These are phyloP conservation scores for Suillus subalutaceus DNA, from an alignment of 768 basidiomycete genomes.

Conservation along the genomic window DNA sequence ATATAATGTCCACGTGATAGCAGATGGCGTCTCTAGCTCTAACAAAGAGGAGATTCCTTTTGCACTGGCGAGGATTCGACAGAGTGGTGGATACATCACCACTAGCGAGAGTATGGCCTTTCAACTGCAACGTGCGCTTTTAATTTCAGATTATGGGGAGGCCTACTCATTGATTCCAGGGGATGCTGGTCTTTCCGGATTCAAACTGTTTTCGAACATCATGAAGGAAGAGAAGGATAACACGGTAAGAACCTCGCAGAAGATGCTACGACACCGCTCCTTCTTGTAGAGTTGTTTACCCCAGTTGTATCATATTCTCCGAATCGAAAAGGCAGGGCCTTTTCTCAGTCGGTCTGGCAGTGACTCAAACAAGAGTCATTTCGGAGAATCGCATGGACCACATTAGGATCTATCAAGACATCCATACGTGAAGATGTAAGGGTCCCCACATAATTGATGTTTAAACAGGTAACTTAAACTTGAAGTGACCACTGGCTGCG, in stretches of 20 bases:
- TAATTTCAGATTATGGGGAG: conserved; percentile 13
- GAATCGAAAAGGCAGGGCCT: too few species aligned
- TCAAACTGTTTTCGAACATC: conserved; percentile 70
- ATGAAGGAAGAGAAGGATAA: conserved; percentile 78
- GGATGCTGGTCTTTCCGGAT: conserved; percentile 62
- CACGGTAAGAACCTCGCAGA: conserved; percentile 45
- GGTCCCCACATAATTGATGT: too few species aligned
- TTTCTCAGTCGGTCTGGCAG: too few species aligned
- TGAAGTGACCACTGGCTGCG: too few species aligned
- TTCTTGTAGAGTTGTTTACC: background rate
- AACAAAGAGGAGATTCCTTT: conserved; percentile 80
- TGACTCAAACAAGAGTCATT: too few species aligned
- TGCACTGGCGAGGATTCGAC: conserved; percentile 69
- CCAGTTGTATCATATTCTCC: too few species aligned
- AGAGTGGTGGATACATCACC: conserved; percentile 71
- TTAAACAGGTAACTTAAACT: too few species aligned
- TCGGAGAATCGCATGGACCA: too few species aligned
- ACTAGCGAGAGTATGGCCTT: conserved; percentile 85
- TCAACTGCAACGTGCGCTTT: conserved; percentile 62
- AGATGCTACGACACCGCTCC: conserved; percentile 31
- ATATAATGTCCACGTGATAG: conserved; percentile 68
- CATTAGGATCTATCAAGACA: too few species aligned
- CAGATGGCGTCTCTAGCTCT: conserved; percentile 83
- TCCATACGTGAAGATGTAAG: too few species aligned
- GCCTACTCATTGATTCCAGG: conserved; percentile 37